A percentile compares a stretch with the other conserved stretches of the same genome.
Evolutionary conservation across 805 yeast species (phyloP).

Genomic region (Vanderwaltozyma yarrowii): DNA sequence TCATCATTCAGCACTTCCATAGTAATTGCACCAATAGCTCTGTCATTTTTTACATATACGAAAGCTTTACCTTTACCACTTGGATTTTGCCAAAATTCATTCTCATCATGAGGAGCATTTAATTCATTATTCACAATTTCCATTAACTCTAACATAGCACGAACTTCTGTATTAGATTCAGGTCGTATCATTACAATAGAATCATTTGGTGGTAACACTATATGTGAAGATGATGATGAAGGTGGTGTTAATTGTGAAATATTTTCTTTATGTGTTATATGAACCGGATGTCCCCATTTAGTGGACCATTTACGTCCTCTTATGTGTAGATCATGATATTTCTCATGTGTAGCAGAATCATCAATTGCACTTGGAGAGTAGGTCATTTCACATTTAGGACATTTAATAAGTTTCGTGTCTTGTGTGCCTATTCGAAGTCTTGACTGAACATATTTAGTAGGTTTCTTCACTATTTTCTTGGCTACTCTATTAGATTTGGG

Average conservation of each 20-base stretch:
- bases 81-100: constrained; percentile 29
- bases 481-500: too few relatives aligned
- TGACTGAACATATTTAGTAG: constrained; percentile 12
- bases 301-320: constrained; percentile 42
- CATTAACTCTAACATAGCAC: constrained; percentile 33
- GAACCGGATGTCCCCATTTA: constrained; percentile 27
- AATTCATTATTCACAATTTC: constrained; percentile 48
- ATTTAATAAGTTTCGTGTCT: constrained; percentile 5
- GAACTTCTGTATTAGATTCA: constrained; percentile 22
- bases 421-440: constrained; percentile 9
- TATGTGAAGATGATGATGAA: constrained; percentile 7
- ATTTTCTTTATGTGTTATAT: neutral
- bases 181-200: constrained; percentile 31
- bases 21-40: constrained; percentile 48
- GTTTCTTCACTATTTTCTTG: constrained; percentile 1
- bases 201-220: constrained; percentile 9
- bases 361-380: constrained; percentile 11
- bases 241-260: constrained; percentile 5
- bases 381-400: constrained; percentile 23
- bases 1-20: constrained; percentile 35
- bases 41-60: constrained; percentile 35
- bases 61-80: constrained; percentile 35
- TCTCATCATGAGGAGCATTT: constrained; percentile 45
- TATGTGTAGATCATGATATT: constrained; percentile 40
- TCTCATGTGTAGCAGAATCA: constrained; percentile 32